Evolutionary conservation across 148 eudicot genomes (phyloP).

Genomic region (Pouteria glomerata): DNA sequence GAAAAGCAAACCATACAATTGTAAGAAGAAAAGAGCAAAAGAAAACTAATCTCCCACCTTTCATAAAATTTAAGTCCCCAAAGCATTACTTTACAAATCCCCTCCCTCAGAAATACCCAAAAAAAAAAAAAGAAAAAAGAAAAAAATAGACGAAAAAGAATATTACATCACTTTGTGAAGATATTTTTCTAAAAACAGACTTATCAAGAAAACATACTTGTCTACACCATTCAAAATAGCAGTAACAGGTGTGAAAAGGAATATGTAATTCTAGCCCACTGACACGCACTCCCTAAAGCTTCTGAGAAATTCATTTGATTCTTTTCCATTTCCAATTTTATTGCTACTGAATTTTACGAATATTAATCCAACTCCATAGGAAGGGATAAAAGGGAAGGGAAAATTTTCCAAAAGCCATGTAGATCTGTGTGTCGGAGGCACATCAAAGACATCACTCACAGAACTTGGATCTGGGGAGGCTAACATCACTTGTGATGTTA

Average conservation of each 20-base stretch:
- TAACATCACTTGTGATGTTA: background rate
- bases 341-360: background rate
- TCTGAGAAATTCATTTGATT: background rate
- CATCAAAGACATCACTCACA: background rate
- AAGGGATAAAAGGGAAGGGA: background rate
- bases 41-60: background rate
- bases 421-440: slow-evolving; percentile 7
- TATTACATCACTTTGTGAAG: background rate
- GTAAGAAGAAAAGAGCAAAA: background rate
- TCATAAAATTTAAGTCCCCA: background rate
- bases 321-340: background rate
- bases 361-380: background rate
- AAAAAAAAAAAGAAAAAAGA: background rate
- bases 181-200: background rate
- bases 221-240: background rate
- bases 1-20: background rate
- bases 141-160: background rate
- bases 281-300: background rate
- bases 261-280: background rate
- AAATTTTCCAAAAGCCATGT: background rate
- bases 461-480: background rate
- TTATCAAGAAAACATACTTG: background rate
- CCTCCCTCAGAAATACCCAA: background rate
- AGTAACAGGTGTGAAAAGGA: background rate
- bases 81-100: background rate